Evolutionary conservation across 2,329 filamentous ascomycete species (phyloP), one percentile per base, ranked within the genome.

Genomic region (Thielaviopsis musarum): DNA sequence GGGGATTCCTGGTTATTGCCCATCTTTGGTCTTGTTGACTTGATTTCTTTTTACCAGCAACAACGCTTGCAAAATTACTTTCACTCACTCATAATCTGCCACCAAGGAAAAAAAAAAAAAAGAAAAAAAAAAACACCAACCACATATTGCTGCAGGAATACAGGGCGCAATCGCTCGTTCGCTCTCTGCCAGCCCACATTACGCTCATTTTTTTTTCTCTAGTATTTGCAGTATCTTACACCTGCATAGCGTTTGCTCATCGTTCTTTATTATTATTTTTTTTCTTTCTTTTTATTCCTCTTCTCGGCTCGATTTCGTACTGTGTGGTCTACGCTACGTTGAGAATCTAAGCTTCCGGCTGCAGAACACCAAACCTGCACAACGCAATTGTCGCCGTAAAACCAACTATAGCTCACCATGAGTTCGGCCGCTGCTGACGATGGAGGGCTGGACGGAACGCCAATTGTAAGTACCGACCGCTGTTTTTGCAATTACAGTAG

Each of bases 391-490:
- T 49, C n/a, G 4, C 45, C 5, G n/a, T 45, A 45, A 48, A 34
- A 38, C 21, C 15, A n/a, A 21, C 2, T 28, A 12, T 34, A 57
- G 28, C 54, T 45, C 61, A 59, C 52, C 52, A 62, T 62, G 62
- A 62, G 48, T 53, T 62, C 61, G 7, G 26, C 54, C 26, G 49
- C 66, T 54, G 59, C 63, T 55, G 65, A 70, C 38, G 66, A 66
- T 60, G 69, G 87, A 65, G 84, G 81, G 71, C 82, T 82, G 61
- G 87, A 91, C 76, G 85, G 79, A 73, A 85, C 85, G 61, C 90
- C 87, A 64, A 83, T 91, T 66, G 84, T 88, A 71, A 70, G 82
- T 70, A 55, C 28, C 51, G 41, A 49, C n/a, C n/a, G n/a, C 19
- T 48, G 41, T 48, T n/a, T 6, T 2, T 17, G 15, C 13, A 19